A percentile compares a stretch with the other conserved stretches of the same genome.
These are phyloP conservation scores for Chrysoporthe puriensis DNA, from an alignment of 2,329 filamentous ascomycete species.

Conservation along the genomic window DNA sequence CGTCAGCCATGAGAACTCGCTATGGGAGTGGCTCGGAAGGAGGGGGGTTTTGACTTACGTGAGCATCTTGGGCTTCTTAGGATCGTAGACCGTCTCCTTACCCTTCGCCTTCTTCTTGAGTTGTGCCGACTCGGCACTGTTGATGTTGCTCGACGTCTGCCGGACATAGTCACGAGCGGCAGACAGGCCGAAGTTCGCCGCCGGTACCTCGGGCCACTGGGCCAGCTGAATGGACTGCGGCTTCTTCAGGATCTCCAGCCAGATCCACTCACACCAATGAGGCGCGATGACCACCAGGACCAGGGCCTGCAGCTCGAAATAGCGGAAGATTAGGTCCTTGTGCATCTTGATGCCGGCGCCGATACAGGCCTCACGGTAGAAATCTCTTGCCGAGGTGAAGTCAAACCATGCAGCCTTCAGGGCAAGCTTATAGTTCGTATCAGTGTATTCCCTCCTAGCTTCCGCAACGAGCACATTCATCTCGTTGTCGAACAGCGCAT, in stretches of 20 bases:
- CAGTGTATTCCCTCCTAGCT: conserved; percentile 76
- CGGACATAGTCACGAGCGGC: conserved; percentile 74
- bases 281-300: conserved; percentile 84
- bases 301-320: conserved; percentile 84
- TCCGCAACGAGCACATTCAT: conserved; percentile 83
- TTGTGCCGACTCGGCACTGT: conserved; percentile 79
- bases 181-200: conserved; percentile 67
- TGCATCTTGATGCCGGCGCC: conserved; percentile 86
- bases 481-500: conserved; percentile 91
- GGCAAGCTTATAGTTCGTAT: conserved; percentile 83
- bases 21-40: no score
- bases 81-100: conserved; percentile 83
- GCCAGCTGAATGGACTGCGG: conserved; percentile 77
- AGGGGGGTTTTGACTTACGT: conserved; percentile 44
- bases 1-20: conserved; percentile 9
- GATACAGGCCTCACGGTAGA: conserved; percentile 82
- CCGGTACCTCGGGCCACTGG: conserved; percentile 71
- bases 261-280: conserved; percentile 94
- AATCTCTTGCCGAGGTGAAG: conserved; percentile 84
- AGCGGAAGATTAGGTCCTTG: conserved; percentile 75
- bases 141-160: conserved; percentile 75
- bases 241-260: conserved; percentile 87
- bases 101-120: conserved; percentile 92
- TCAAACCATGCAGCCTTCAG: conserved; percentile 88
- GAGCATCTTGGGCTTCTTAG: conserved; percentile 88